phyloP scores from a whole-genome alignment of 2,329 filamentous ascomycete species.

The Dothiorella sarmentorum region DNA sequence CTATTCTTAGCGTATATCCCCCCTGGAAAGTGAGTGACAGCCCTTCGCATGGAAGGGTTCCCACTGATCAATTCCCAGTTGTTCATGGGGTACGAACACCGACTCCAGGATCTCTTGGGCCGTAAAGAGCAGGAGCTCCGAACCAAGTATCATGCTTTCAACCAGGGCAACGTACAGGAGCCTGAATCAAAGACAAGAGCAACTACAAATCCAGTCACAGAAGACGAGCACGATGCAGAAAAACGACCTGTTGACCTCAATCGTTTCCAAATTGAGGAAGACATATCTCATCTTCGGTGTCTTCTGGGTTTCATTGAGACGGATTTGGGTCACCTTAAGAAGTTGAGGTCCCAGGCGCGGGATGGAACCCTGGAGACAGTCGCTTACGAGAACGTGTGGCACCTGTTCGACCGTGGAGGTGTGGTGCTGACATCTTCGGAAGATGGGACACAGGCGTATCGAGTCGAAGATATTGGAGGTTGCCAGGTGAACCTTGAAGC shows the following conservation, averaged over 20 bases:
- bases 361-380: neutral
- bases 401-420: conserved; percentile 18
- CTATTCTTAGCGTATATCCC: neutral
- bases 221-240: neutral
- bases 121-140: neutral
- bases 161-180: neutral
- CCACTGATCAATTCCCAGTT: neutral
- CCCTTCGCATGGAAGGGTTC: neutral
- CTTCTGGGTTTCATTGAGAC: neutral
- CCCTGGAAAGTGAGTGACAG: neutral
- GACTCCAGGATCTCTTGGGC: neutral
- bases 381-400: conserved; percentile 19
- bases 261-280: neutral
- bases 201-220: neutral
- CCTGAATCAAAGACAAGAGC: no score
- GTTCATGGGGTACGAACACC: neutral
- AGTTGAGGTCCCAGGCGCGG: neutral
- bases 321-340: neutral
- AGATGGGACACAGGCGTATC: conserved; percentile 6
- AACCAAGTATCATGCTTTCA: neutral
- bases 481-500: neutral
- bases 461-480: neutral
- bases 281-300: conserved; percentile 1
- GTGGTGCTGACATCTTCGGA: conserved; percentile 10
- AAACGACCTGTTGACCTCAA: neutral